Conservation (phyloP, 768 basidiomycete genomes). For the Inosperma sp. region DNA sequence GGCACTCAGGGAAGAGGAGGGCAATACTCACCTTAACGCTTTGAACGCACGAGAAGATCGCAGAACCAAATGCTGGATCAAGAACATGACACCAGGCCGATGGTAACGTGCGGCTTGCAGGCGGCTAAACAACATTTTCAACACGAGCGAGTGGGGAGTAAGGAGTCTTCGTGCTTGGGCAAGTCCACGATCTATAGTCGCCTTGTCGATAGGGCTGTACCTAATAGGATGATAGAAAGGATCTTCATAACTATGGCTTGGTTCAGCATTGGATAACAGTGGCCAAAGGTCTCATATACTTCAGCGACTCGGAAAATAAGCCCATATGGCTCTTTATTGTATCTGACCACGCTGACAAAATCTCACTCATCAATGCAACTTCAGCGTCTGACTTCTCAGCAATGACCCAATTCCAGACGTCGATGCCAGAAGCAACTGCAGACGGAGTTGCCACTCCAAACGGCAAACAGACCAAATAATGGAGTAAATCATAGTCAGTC, state of each 20-base stretch:
- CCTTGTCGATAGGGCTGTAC: slow-evolving; percentile 89
- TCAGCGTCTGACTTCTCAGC: slow-evolving; percentile 80
- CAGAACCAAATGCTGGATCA: slow-evolving; percentile 80
- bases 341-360: slow-evolving; percentile 82
- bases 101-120: slow-evolving; percentile 92
- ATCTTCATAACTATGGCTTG: slow-evolving; percentile 63
- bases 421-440: slow-evolving; percentile 81
- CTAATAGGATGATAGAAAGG: slow-evolving; percentile 83
- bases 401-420: slow-evolving; percentile 96
- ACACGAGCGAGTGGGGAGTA: slow-evolving; percentile 74
- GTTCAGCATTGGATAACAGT: slow-evolving; percentile 39
- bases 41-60: slow-evolving; percentile 70
- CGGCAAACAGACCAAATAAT: slow-evolving; percentile 82
- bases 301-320: slow-evolving; percentile 73
- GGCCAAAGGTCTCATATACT: slow-evolving; percentile 42
- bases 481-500: slow-evolving; percentile 83
- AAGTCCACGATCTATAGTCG: slow-evolving; percentile 68
- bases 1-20: background rate
- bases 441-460: slow-evolving; percentile 87
- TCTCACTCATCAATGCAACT: slow-evolving; percentile 78
- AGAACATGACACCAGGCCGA: slow-evolving; percentile 74
- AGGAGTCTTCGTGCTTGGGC: slow-evolving; percentile 70
- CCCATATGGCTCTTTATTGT: slow-evolving; percentile 77
- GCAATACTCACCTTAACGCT: slow-evolving; percentile 62
- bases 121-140: slow-evolving; percentile 87